phyloP scores from a whole-genome alignment of 148 eudicot species.

The Dianthus caryophyllus region DNA sequence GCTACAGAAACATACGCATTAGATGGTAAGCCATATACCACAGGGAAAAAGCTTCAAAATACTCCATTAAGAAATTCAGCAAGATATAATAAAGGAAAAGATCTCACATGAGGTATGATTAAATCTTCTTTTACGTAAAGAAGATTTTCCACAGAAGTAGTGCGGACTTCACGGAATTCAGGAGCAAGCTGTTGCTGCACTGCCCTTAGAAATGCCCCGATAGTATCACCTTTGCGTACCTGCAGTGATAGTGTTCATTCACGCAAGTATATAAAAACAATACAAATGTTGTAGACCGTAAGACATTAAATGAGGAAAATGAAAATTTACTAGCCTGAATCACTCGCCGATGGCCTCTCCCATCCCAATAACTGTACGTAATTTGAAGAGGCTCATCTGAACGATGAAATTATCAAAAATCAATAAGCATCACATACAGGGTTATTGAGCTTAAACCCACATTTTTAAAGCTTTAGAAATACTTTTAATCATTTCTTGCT shows the following conservation, averaged over 20 bases:
- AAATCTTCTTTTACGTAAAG: constrained; percentile 98
- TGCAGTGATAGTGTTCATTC: constrained; percentile 28
- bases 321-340: constrained; percentile 51
- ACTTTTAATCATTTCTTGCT: constrained; percentile 87
- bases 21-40: constrained; percentile 10
- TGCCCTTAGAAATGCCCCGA: constrained; percentile 88
- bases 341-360: constrained; percentile 88
- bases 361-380: constrained; percentile 98
- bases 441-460: neutral
- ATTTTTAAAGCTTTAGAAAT: neutral
- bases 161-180: constrained; percentile 93
- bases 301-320: neutral
- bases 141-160: constrained; percentile 91
- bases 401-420: constrained; percentile 5
- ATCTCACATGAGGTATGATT: constrained; percentile 88
- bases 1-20: constrained; percentile 40
- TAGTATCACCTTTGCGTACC: constrained; percentile 94
- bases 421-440: constrained; percentile 9
- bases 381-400: constrained; percentile 94
- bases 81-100: neutral
- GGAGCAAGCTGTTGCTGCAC: constrained; percentile 99
- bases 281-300: neutral
- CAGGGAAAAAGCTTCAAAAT: neutral
- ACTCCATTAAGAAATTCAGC: neutral
- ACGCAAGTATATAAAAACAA: neutral